phyloP scores from a whole-genome alignment of 2,329 filamentous ascomycete genomes.

The Botrytis squamosa region DNA sequence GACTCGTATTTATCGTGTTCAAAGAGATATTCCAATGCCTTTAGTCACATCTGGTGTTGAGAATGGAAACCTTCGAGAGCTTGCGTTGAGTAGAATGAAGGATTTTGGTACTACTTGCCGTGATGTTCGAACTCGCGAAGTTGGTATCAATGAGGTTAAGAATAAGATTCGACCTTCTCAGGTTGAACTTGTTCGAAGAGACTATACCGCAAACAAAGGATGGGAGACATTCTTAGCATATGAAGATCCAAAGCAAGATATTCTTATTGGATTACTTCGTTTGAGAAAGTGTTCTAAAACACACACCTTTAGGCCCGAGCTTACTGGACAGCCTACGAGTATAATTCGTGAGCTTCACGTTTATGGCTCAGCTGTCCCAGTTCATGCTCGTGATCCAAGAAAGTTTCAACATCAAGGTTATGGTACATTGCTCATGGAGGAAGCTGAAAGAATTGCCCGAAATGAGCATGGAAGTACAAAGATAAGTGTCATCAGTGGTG shows the following conservation, averaged over 20 bases:
- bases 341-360: slow-evolving; percentile 94
- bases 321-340: slow-evolving; percentile 82
- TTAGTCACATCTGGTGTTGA: slow-evolving; percentile 98
- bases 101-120: slow-evolving; percentile 97
- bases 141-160: slow-evolving; percentile 98
- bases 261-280: slow-evolving; percentile 85
- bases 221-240: slow-evolving; percentile 99
- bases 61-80: slow-evolving; percentile 91
- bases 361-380: slow-evolving; percentile 94
- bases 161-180: slow-evolving; percentile 97
- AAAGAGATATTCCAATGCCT: slow-evolving; percentile 99
- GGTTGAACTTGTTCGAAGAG: slow-evolving; percentile 88
- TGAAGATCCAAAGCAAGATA: slow-evolving; percentile 97
- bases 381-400: slow-evolving; percentile 89
- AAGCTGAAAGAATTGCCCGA: slow-evolving; percentile 90
- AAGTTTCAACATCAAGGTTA: slow-evolving; percentile 99
- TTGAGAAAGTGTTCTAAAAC: slow-evolving; percentile 87
- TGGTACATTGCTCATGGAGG: slow-evolving; percentile 94
- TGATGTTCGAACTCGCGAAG: slow-evolving; percentile 92
- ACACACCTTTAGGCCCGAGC: slow-evolving; percentile 88
- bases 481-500: slow-evolving; percentile 96
- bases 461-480: slow-evolving; percentile 93
- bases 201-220: slow-evolving; percentile 92
- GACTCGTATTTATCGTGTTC: slow-evolving; percentile 98
- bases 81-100: slow-evolving; percentile 96